phyloP scores from a whole-genome alignment of 2,329 filamentous ascomycete genomes.

The Dryadomyces sulphureus region DNA sequence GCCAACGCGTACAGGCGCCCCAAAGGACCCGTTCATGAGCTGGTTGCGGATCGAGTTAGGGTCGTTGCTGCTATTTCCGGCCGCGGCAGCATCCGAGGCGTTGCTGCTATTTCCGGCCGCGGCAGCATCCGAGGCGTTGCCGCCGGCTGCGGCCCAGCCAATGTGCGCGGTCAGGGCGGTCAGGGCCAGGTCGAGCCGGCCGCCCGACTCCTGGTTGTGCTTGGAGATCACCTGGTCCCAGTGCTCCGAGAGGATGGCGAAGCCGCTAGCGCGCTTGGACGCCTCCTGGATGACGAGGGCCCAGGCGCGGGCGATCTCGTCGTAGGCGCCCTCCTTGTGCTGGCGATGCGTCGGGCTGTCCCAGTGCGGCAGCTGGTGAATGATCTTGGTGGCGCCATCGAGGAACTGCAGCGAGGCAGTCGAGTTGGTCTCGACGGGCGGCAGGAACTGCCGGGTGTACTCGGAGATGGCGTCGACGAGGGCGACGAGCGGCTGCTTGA shows the following conservation, averaged over 20 bases:
- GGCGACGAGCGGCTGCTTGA: conserved; percentile 64
- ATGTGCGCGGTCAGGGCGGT: conserved; percentile 60
- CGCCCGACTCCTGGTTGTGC: conserved; percentile 77
- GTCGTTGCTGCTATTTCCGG: conserved; percentile 23
- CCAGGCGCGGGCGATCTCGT: conserved; percentile 92
- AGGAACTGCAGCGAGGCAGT: conserved; percentile 74
- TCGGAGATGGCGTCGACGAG: conserved; percentile 83
- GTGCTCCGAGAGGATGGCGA: conserved; percentile 65
- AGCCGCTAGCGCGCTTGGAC: conserved; percentile 78
- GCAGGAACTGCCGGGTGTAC: conserved; percentile 90
- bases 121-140: conserved; percentile 45
- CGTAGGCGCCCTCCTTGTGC: conserved; percentile 90
- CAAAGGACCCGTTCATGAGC: conserved; percentile 44
- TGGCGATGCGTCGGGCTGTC: conserved; percentile 76
- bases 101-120: conserved; percentile 55
- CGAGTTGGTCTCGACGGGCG: conserved; percentile 76
- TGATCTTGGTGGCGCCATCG: conserved; percentile 76
- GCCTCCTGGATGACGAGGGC: conserved; percentile 80
- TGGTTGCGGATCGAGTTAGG: conserved; percentile 46
- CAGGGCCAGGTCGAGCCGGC: conserved; percentile 67
- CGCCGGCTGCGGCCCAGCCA: conserved; percentile 56
- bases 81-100: conserved; percentile 6
- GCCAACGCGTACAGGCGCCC: conserved; percentile 46
- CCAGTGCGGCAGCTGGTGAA: conserved; percentile 85
- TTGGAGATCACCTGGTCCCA: conserved; percentile 83